Evolutionary conservation across 2,329 filamentous ascomycete species (phyloP).

Genomic region (Aspergillus arachidicola): DNA sequence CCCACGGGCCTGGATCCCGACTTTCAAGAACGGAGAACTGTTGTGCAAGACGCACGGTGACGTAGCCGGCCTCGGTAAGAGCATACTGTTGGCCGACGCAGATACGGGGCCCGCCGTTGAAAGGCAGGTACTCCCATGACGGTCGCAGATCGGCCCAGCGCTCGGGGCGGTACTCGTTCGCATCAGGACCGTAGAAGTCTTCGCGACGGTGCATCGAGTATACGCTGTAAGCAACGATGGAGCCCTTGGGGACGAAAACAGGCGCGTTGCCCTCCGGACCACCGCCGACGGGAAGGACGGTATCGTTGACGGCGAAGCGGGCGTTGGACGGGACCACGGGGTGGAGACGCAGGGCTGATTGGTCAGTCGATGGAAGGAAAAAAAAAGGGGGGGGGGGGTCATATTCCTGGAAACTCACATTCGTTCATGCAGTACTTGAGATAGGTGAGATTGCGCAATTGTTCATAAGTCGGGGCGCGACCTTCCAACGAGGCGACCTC

Average conservation of each 20-base stretch:
- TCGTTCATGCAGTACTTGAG: conserved; percentile 28
- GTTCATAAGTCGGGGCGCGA: conserved; percentile 24
- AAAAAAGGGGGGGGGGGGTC: background rate
- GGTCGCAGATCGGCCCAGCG: conserved; percentile 43
- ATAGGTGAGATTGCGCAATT: conserved; percentile 28
- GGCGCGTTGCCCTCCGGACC: conserved; percentile 62
- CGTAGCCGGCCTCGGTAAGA: conserved; percentile 40
- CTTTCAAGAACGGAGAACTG: conserved; percentile 33
- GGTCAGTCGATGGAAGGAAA: background rate
- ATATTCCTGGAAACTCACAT: conserved; percentile 14
- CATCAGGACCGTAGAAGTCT: conserved; percentile 49
- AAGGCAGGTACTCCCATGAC: conserved; percentile 38
- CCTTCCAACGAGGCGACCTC: conserved; percentile 28
- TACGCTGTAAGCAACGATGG: conserved; percentile 65
- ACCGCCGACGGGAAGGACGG: conserved; percentile 53
- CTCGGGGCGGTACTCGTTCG: conserved; percentile 51
- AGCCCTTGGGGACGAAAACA: conserved; percentile 66
- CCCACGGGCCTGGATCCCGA: conserved; percentile 31
- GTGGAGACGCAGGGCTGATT: conserved; percentile 42
- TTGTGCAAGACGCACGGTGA: conserved; percentile 37
- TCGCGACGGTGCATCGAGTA: conserved; percentile 71
- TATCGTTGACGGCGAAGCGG: conserved; percentile 39
- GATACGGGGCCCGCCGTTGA: conserved; percentile 36
- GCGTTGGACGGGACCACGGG: conserved; percentile 48
- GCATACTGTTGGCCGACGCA: conserved; percentile 41